Percentiles rank a stretch among this genome's conserved stretches.
Evolutionary conservation across 2,329 filamentous ascomycete species (phyloP).

Genomic region (Penicillium sp.): DNA sequence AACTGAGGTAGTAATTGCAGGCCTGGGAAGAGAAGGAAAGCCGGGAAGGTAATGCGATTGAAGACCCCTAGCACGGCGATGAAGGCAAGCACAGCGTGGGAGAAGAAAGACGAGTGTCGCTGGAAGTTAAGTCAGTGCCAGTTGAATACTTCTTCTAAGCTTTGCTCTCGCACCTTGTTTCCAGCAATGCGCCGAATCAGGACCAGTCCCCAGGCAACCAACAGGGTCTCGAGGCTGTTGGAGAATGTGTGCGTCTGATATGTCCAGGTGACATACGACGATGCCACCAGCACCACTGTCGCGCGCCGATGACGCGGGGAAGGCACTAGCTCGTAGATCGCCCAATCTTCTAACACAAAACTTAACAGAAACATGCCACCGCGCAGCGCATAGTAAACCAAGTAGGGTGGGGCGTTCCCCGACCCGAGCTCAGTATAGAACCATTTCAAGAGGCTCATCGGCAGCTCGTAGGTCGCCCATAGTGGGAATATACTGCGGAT

Average conservation of each 20-base stretch:
- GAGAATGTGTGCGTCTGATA: conserved; percentile 98
- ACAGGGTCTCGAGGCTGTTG: conserved; percentile 91
- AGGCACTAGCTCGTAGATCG: conserved; percentile 83
- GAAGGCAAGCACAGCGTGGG: conserved; percentile 75
- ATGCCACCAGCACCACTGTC: conserved; percentile 82
- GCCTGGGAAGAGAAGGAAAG: conserved; percentile 82
- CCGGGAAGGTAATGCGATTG: conserved; percentile 96
- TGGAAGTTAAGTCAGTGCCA: conserved; percentile 34
- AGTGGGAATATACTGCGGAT: conserved; percentile 95
- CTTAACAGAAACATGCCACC: conserved; percentile 91
- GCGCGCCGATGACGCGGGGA: conserved; percentile 68
- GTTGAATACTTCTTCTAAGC: neutral
- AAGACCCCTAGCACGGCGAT: conserved; percentile 84
- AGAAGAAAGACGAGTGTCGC: conserved; percentile 72
- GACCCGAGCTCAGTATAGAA: conserved; percentile 82
- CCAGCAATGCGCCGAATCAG: conserved; percentile 82
- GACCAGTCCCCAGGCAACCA: conserved; percentile 90
- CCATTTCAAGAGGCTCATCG: conserved; percentile 90
- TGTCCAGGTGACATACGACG: conserved; percentile 98
- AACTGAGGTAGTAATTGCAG: conserved; percentile 84
- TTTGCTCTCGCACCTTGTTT: conserved; percentile 59
- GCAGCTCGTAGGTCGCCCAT: conserved; percentile 92
- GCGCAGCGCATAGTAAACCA: conserved; percentile 85
- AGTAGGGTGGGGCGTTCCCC: conserved; percentile 71
- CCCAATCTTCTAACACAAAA: conserved; percentile 98